Conservation (phyloP, 2,329 filamentous ascomycete species). For the Penicillium hordei region DNA sequence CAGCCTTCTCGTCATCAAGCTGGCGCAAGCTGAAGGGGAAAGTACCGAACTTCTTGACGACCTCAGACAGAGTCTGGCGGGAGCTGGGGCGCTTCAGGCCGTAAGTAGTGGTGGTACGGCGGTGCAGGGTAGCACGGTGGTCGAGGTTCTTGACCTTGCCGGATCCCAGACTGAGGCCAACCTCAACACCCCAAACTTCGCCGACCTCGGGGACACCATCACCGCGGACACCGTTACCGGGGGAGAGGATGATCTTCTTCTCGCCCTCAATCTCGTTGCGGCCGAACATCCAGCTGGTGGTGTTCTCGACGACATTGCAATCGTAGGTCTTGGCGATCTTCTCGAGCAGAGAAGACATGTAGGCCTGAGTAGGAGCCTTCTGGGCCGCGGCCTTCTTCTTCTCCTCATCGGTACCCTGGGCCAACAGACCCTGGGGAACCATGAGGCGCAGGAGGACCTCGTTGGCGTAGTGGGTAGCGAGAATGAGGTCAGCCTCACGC, state of each 20-base stretch:
- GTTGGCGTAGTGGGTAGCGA: conserved; percentile 93
- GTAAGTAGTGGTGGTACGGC: conserved; percentile 88
- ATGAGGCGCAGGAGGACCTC: conserved; percentile 90
- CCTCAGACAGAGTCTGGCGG: conserved; percentile 86
- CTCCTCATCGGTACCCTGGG: conserved; percentile 84
- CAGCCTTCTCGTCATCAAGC: conserved; percentile 92
- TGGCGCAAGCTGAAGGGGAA: conserved; percentile 98
- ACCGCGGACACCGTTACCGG: conserved; percentile 80
- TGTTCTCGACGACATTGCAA: conserved; percentile 93
- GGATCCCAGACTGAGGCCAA: conserved; percentile 83
- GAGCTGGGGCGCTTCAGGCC: conserved; percentile 91
- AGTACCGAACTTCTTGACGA: conserved; percentile 93
- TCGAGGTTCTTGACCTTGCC: conserved; percentile 94
- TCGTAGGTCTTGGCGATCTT: conserved; percentile 90
- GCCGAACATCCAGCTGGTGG: conserved; percentile 94
- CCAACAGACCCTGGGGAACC: conserved; percentile 83
- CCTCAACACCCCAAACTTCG: conserved; percentile 97
- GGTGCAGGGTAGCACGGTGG: conserved; percentile 86
- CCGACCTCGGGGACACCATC: conserved; percentile 85
- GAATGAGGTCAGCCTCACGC: conserved; percentile 78
- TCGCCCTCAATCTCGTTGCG: conserved; percentile 96
- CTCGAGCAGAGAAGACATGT: conserved; percentile 84
- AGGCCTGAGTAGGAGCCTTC: conserved; percentile 79
- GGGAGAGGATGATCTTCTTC: conserved; percentile 94
- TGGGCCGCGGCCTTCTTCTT: conserved; percentile 83